Evolutionary conservation across 441 rosid genomes (phyloP).

Genomic region (Arabidopsis hybrid): DNA sequence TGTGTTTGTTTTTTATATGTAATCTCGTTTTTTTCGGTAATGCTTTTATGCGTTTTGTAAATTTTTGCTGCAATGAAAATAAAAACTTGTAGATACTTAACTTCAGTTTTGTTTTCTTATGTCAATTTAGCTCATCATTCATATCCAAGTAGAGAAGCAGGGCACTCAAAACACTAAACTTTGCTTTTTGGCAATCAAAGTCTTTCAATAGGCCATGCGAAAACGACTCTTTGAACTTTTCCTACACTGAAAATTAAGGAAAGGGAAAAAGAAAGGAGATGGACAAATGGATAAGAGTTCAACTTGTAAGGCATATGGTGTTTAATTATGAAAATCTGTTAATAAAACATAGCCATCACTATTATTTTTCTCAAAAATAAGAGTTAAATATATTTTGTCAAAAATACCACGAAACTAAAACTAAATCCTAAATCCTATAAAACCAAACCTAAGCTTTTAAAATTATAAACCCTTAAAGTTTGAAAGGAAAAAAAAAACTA

Average conservation of each 20-base stretch:
- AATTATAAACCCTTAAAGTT: no score
- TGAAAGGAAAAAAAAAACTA: no score
- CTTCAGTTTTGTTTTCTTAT: background rate
- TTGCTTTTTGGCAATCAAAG: background rate
- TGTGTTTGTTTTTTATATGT: background rate
- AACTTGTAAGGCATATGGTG: no score
- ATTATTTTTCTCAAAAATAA: no score
- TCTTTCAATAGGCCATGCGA: background rate
- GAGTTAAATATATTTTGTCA: no score
- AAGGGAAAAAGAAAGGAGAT: no score
- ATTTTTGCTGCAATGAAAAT: slow-evolving; percentile 36
- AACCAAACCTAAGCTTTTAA: no score
- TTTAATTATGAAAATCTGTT: no score
- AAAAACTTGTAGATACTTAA: background rate
- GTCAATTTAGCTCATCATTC: background rate
- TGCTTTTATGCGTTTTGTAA: slow-evolving; percentile 28
- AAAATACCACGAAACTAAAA: no score
- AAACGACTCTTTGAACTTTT: background rate
- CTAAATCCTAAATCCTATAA: no score
- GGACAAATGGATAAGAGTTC: no score
- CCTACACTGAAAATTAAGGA: background rate
- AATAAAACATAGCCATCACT: no score
- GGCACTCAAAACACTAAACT: background rate
- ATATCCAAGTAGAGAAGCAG: background rate
- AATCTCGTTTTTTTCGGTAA: slow-evolving; percentile 8